Evolutionary conservation across 2,329 filamentous ascomycete species (phyloP), one percentile per base, ranked within the genome.

Genomic region (Cytospora paraplurivora): DNA sequence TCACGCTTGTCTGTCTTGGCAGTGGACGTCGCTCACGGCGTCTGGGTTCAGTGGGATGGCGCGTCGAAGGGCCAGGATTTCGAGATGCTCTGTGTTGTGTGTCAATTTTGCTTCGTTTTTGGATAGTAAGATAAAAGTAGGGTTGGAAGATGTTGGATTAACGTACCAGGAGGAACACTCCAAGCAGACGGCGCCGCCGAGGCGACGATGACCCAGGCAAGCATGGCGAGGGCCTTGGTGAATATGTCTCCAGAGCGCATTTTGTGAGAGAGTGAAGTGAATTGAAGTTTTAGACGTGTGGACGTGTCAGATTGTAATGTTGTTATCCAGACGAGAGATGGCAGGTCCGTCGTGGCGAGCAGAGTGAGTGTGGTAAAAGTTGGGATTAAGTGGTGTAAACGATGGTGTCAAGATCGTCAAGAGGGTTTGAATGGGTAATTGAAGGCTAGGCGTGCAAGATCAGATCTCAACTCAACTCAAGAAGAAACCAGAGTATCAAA

Each of bases 41-140:
- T 73, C 70, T 27, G 76, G 75, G 70, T 81, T 78, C 49, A 80
- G 70, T 7, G 71, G 68, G 1, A 71, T 76, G 33, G 74, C 72
- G 49, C 76, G 74, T 32, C 79, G 76, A 63, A 79, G 71, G 35
- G 72, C 71, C 34, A 82, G 74, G 65, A 80, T 76, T 69, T 82
- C 78, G 59, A 79, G 74, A 67, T 82, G 76, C 56, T 78, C 64
- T 65, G 13, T 21, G 1, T 4, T 12, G 19, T 1, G 10, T 6
- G 4, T 64, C 12, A 64, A 53, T n/a, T 38, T 44, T n/a, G n/a
- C n/a, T 1, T 21, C 5, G 1, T 19, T 27, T 5, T 19, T 1
- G 12, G 37, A 34, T 12, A 3, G 7, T 35, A 10, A 17, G 10
- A 11, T 51, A 10, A 27, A 27, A 56, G 17, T 59, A 27, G 27